Percentiles rank a stretch among this genome's conserved stretches.
phyloP scores from a whole-genome alignment of 225 moss, liverwort and hornwort genomes.

The Neckera pumila region DNA sequence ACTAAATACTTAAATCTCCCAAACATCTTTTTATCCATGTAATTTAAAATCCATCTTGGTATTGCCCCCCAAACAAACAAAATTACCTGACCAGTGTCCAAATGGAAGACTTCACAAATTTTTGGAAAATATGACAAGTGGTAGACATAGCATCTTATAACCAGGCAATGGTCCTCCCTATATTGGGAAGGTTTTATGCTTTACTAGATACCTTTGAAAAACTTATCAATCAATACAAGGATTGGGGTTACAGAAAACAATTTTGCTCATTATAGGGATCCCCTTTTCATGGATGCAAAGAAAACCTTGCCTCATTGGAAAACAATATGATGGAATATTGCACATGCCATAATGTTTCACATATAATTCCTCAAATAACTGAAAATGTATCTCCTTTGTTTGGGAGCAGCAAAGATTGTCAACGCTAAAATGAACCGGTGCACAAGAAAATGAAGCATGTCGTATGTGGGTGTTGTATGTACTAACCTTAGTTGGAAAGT shows the following conservation, averaged over 20 bases:
- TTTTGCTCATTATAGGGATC: too few species aligned
- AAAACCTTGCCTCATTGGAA: background rate
- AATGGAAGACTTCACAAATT: background rate
- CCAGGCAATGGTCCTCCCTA: too few species aligned
- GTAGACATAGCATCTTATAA: too few species aligned
- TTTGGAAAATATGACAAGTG: background rate
- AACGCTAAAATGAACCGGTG: background rate
- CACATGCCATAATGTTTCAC: too few species aligned
- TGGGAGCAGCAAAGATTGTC: background rate
- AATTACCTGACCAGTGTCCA: background rate
- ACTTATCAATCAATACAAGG: too few species aligned
- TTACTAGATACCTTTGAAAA: too few species aligned
- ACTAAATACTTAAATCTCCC: too few species aligned
- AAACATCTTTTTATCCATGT: background rate
- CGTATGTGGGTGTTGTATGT: rapidly evolving
- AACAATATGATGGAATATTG: background rate
- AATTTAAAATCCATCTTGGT: background rate
- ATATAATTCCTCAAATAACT: background rate
- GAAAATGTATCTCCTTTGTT: background rate
- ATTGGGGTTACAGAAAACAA: too few species aligned
- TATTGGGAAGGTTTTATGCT: too few species aligned
- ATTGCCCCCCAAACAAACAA: too few species aligned
- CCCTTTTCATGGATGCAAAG: too few species aligned
- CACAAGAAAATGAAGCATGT: background rate
- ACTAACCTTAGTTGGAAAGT: rapidly evolving